Evolutionary conservation across 306 rosid species (phyloP).

Genomic region (Ormosia emarginata): DNA sequence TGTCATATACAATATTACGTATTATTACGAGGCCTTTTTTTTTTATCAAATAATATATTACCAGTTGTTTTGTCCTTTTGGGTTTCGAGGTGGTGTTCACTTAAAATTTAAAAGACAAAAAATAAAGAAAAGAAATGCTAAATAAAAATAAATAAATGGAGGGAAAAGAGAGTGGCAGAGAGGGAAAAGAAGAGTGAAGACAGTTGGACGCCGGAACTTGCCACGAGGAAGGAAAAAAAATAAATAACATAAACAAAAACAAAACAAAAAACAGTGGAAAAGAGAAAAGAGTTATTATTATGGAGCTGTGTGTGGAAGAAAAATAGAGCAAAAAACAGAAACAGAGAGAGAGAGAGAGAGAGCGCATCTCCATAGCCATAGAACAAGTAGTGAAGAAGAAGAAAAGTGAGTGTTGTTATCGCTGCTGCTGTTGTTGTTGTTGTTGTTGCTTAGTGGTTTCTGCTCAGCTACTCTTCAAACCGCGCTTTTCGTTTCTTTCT

Average conservation of each 20-base stretch:
- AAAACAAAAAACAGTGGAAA: neutral
- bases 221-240: neutral
- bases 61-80: neutral
- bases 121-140: neutral
- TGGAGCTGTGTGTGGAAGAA: neutral
- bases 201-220: constrained; percentile 30
- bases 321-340: neutral
- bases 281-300: neutral
- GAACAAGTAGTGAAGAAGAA: constrained; percentile 49
- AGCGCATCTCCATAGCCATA: neutral
- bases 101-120: constrained; percentile 9
- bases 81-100: neutral
- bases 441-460: constrained; percentile 28
- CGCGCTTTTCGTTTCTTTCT: constrained; percentile 21
- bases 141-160: constrained; percentile 3
- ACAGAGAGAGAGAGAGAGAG: neutral
- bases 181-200: neutral
- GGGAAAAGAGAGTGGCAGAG: constrained; percentile 9
- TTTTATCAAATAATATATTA: no score
- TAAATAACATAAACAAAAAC: neutral
- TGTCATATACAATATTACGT: no score
- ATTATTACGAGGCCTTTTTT: no score
- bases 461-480: constrained; percentile 32
- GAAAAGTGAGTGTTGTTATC: constrained; percentile 30
- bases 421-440: constrained; percentile 3